Evolutionary conservation across 2,329 filamentous ascomycete genomes (phyloP), one percentile per base, ranked within the genome.

Genomic region (Cladophialophora chaetospira): DNA sequence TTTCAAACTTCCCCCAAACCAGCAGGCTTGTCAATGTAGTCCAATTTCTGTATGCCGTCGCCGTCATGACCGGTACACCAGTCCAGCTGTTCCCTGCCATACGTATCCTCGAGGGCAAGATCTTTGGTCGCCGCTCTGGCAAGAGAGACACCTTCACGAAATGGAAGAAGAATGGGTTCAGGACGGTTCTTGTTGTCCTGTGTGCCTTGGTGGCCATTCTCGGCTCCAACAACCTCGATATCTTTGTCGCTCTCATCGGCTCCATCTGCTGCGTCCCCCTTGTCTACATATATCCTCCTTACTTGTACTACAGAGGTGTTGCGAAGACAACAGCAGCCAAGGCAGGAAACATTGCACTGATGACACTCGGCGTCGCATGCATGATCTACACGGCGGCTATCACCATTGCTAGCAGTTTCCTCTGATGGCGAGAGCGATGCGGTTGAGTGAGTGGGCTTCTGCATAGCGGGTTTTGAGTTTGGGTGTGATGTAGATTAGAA

Each of bases 211-310:
- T 90, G 40, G 79, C 85, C 13, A 82, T 87, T 10, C 64, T 83
- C 1, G 87, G 87, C 13, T 85, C 87, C 0, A 84, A 80, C 38
- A 85, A 89, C 68, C 74, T 91, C 59, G 87, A 91, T 71, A 85
- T 87, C 60, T 90, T 90, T 63, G 87, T 91, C 10, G 84, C 87
- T 0, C 73, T 91, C 44, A 89, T 90, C 62, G 88, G 88, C 10
- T 86, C 82, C 33, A 84, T 88, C 66, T 87, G 87, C 1, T 91
- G 88, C 64, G 85, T 91, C 52, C 88, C 88, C 11, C 72, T 91
- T 62, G 87, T 91, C 9, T 91, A 90, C 71, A 88, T 91, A 57
- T 91, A 90, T 67, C 88, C 88, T 40, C 81, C 88, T 0, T 85
- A 80, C 60, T 68, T 91, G 66, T 88, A 91, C 69, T 87, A 84